These are phyloP conservation scores for Nannochloris sp. DNA, from an alignment of 139 green algal genomes.

Conservation along the genomic window DNA sequence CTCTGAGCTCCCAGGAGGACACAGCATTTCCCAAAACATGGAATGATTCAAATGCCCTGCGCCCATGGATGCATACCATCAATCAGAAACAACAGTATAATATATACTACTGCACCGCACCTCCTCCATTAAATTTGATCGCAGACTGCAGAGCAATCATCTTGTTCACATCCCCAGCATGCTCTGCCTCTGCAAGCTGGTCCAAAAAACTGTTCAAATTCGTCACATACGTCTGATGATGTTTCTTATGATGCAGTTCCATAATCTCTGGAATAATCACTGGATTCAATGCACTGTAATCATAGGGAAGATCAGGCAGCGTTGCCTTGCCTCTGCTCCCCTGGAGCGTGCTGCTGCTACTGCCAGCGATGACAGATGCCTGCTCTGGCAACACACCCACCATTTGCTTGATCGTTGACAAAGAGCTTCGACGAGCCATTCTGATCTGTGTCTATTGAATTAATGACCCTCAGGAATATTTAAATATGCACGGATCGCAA, in stretches of 20 bases:
- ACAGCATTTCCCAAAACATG: slow-evolving; percentile 95
- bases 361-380: slow-evolving; percentile 2
- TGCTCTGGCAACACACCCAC: too few species aligned
- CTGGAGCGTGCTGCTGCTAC: too few species aligned
- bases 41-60: slow-evolving; percentile 93
- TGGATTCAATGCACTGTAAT: slow-evolving; percentile 81
- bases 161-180: slow-evolving; percentile 58
- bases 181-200: slow-evolving; percentile 61
- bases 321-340: slow-evolving; percentile 9
- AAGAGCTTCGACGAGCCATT: too few species aligned
- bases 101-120: slow-evolving; percentile 20
- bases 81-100: not conserved
- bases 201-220: slow-evolving; percentile 78
- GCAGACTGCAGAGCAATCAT: slow-evolving; percentile 77
- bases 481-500: too few species aligned
- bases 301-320: slow-evolving; percentile 88
- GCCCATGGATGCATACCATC: not conserved
- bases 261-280: slow-evolving; percentile 91
- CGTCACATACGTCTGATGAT: slow-evolving; percentile 84
- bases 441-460: too few species aligned
- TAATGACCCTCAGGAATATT: too few species aligned
- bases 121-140: slow-evolving; percentile 95
- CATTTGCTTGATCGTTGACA: too few species aligned
- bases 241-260: slow-evolving; percentile 93
- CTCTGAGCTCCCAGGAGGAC: slow-evolving; percentile 66